Percentiles rank a stretch among this genome's conserved stretches.
These are phyloP conservation scores for Staphylotrichum longicolle DNA, from an alignment of 495 filamentous ascomycete species.

Conservation along the genomic window DNA sequence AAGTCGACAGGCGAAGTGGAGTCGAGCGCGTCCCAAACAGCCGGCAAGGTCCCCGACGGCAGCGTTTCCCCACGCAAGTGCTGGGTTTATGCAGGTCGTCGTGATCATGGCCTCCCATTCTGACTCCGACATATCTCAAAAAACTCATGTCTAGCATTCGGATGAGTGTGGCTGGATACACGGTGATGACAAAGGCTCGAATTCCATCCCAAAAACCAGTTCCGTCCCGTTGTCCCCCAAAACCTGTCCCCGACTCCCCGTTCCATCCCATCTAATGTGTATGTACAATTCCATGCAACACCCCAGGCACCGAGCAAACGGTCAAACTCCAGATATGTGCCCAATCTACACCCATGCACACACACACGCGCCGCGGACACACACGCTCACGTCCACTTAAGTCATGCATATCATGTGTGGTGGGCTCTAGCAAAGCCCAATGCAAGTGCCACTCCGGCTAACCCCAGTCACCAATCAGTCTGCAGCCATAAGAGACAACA, in stretches of 20 bases:
- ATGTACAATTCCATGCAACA: neutral
- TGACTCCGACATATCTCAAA: neutral
- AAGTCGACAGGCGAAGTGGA: conserved; percentile 13
- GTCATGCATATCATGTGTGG: neutral
- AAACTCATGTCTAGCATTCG: neutral
- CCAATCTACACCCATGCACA: conserved; percentile 19
- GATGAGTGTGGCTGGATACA: no score
- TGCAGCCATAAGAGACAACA: no score
- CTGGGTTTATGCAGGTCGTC: no score
- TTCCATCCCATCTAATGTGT: neutral
- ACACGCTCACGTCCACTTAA: no score
- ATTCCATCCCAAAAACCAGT: neutral
- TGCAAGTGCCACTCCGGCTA: conserved; percentile 3
- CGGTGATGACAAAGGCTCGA: no score
- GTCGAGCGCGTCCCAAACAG: neutral
- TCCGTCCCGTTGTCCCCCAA: neutral
- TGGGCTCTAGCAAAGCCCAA: conserved; percentile 10
- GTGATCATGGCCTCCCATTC: no score
- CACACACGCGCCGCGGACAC: neutral
- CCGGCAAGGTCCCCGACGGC: neutral
- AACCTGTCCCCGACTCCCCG: neutral
- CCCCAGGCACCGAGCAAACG: neutral
- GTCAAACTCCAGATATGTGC: conserved; percentile 13
- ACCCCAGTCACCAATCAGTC: neutral
- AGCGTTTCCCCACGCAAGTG: neutral